Evolutionary conservation across 2,329 filamentous ascomycete genomes (phyloP), one percentile per base, ranked within the genome.

Genomic region (Hypoxylon sp.): DNA sequence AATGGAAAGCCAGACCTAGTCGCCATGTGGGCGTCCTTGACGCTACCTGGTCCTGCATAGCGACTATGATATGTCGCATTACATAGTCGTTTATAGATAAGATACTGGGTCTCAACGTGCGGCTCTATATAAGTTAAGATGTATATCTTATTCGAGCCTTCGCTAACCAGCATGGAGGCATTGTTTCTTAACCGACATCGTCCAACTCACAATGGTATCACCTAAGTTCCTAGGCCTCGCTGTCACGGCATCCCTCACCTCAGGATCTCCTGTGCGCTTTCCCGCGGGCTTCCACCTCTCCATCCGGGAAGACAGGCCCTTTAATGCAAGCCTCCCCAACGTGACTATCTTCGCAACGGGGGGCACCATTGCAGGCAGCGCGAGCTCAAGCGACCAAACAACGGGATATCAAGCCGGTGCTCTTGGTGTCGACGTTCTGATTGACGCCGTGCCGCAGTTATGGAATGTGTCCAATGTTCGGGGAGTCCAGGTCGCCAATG

Each of bases 341-440:
- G 78, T 88, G 54, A 87, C 84, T 63, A 85, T 88, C 65, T 86
- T 85, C 68, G 83, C 82, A 5, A 87, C 83, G 5, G 86, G 86
- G 14, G 87, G 87, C 34, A 89, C 87, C 8, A 89, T 89, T 50
- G 87, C 87, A 12, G 85, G 84, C 1, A 80, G 81, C 63, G 83
- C 81, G 0, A 75, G 74, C n/a, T 81, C 79, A 37, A 81, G 81
- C 23, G 81, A 80, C 16, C 82, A 85, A 65, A 83, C 81, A 0
- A 79, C 79, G 1, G 79, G 80, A 8, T 83, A 83, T 73, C 64
- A 76, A 61, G 74, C 80, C 12, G 81, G 79, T 23, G 78, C 78
- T 0, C 76, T 87, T 6, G 82, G 83, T 3, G 81, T 87, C 6
- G 77, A 84, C 43, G 74, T 81, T 5, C 79, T 89, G 8, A 82